These are phyloP conservation scores for Canariomyces notabilis DNA, from an alignment of 2,329 filamentous ascomycete genomes.

Conservation along the genomic window DNA sequence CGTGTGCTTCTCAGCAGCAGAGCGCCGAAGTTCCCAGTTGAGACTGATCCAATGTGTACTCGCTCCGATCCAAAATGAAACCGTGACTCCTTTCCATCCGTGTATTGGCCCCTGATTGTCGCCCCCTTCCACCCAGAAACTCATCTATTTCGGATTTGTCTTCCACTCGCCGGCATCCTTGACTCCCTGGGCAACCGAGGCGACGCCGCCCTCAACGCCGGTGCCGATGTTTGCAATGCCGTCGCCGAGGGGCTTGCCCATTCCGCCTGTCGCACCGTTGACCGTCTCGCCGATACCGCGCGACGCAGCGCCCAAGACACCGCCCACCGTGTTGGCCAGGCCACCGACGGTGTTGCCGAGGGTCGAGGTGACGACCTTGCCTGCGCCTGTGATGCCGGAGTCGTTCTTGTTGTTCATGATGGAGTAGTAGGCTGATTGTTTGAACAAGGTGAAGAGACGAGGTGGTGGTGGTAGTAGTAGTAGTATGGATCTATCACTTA, in stretches of 20 bases:
- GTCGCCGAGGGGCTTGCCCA: constrained; percentile 51
- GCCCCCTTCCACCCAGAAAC: background rate
- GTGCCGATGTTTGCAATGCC: constrained; percentile 48
- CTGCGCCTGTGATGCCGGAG: constrained; percentile 25
- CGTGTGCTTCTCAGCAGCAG: no score
- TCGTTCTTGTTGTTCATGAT: constrained; percentile 23
- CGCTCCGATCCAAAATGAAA: no score
- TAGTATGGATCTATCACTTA: no score
- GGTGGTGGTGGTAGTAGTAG: background rate
- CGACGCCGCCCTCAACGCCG: constrained; percentile 47
- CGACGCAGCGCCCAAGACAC: constrained; percentile 43
- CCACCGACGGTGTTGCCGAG: constrained; percentile 31
- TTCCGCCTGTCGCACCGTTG: constrained; percentile 47
- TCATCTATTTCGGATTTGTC: constrained; percentile 22
- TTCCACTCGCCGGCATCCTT: constrained; percentile 57
- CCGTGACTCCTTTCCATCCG: no score
- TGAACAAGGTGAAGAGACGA: background rate
- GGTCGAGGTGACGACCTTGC: constrained; percentile 28
- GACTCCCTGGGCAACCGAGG: constrained; percentile 46
- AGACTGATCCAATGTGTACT: no score
- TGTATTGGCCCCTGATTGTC: no score
- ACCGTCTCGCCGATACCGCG: constrained; percentile 54
- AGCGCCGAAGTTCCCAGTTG: no score
- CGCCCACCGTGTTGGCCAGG: constrained; percentile 30
- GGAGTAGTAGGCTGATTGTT: background rate